A percentile compares a stretch with the other conserved stretches of the same genome.
Conservation (phyloP, 2,329 filamentous ascomycete genomes). For the Sordariomycetes sp. region DNA sequence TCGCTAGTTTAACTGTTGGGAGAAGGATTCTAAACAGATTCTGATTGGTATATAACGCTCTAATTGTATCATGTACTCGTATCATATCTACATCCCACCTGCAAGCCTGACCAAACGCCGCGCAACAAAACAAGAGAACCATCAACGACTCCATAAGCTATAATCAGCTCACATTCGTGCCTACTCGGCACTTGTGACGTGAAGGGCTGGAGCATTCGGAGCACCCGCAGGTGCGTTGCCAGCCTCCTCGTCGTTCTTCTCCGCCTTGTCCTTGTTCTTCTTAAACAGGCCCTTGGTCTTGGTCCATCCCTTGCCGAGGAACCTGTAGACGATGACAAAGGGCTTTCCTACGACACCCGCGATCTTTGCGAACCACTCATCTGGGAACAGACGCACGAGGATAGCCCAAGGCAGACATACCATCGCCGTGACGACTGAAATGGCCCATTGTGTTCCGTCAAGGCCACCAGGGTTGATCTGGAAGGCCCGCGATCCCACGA, state of each 20-base stretch:
- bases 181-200: neutral
- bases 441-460: conserved; percentile 43
- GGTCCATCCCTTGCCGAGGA: neutral
- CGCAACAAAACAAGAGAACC: too few relatives aligned
- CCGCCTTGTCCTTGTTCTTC: neutral
- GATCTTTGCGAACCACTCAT: conserved; percentile 22
- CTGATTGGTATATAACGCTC: too few relatives aligned
- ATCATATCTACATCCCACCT: too few relatives aligned
- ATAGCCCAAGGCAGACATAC: conserved; percentile 40
- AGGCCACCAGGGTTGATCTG: conserved; percentile 26
- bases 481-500: conserved; percentile 46
- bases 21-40: too few relatives aligned
- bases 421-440: conserved; percentile 37
- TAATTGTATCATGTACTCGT: too few relatives aligned
- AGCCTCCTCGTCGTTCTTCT: neutral
- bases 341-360: neutral
- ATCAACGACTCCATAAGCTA: too few relatives aligned
- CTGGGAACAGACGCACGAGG: conserved; percentile 40
- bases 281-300: neutral
- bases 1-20: too few relatives aligned
- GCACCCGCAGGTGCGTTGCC: too few relatives aligned
- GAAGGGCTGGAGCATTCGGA: neutral
- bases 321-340: neutral
- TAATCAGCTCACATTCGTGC: too few relatives aligned
- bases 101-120: too few relatives aligned